These are phyloP conservation scores for Coffea humblotiana DNA, from an alignment of 305 asterid species.

Conservation along the genomic window DNA sequence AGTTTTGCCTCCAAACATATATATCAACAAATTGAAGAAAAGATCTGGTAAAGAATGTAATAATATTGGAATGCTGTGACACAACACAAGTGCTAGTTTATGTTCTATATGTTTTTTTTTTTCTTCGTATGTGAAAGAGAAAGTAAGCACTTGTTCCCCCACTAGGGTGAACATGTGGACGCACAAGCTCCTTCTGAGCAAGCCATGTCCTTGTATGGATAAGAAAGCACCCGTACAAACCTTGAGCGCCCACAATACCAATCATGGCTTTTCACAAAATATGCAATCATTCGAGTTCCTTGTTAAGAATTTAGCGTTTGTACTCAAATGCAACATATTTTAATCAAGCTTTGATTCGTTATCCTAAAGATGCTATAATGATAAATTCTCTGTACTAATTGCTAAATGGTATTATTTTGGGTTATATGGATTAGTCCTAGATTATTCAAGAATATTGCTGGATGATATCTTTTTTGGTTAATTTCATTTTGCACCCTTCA, in stretches of 20 bases:
- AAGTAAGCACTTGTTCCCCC: background rate
- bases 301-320: background rate
- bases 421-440: too few relatives aligned
- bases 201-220: background rate
- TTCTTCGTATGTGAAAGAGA: background rate
- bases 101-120: too few relatives aligned
- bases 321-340: background rate
- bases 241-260: background rate
- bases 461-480: too few relatives aligned
- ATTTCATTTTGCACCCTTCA: too few relatives aligned
- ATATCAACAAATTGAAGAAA: background rate
- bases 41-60: background rate
- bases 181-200: background rate
- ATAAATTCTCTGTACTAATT: background rate
- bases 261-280: background rate
- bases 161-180: background rate
- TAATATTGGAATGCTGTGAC: background rate
- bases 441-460: too few relatives aligned
- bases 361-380: background rate
- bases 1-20: background rate
- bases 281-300: background rate
- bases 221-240: constrained; percentile 2
- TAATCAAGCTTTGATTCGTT: background rate
- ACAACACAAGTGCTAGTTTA: background rate
- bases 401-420: background rate